These are phyloP conservation scores for Hysterangium stoloniferum DNA, from an alignment of 768 basidiomycete species.

Conservation along the genomic window DNA sequence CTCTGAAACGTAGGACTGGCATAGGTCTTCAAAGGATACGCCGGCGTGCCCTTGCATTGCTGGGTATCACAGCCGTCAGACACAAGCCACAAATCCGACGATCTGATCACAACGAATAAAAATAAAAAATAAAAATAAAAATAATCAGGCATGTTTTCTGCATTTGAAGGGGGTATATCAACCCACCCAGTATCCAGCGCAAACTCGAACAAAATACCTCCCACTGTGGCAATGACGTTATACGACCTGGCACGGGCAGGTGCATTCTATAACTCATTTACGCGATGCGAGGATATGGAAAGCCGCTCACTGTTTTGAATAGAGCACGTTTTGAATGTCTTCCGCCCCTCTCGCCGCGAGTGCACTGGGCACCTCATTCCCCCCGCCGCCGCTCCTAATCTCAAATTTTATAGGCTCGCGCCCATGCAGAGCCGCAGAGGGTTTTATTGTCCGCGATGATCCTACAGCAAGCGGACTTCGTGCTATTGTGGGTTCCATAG, in stretches of 20 bases:
- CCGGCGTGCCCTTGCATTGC: constrained; percentile 53
- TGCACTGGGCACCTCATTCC: no score
- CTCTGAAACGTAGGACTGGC: constrained; percentile 55
- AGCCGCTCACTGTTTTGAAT: constrained; percentile 27
- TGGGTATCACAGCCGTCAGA: constrained; percentile 52
- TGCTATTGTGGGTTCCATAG: no score
- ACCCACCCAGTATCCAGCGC: constrained; percentile 56
- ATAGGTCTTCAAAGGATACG: constrained; percentile 56
- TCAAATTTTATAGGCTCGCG: no score
- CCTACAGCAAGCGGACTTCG: no score
- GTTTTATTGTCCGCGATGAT: no score
- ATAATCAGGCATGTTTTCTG: neutral
- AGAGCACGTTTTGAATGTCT: constrained; percentile 3
- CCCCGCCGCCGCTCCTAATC: no score
- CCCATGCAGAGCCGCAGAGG: no score
- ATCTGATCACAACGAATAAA: constrained; percentile 20
- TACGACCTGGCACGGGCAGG: constrained; percentile 72
- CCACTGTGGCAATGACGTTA: constrained; percentile 51
- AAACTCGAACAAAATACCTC: constrained; percentile 57
- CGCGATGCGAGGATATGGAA: neutral
- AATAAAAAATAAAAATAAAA: no score
- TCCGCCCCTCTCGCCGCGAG: neutral
- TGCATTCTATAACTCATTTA: no score
- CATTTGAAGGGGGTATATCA: no score
- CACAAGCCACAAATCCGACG: constrained; percentile 63